Evolutionary conservation across 2,329 filamentous ascomycete species (phyloP).

Genomic region (Lecanicillium sp.): DNA sequence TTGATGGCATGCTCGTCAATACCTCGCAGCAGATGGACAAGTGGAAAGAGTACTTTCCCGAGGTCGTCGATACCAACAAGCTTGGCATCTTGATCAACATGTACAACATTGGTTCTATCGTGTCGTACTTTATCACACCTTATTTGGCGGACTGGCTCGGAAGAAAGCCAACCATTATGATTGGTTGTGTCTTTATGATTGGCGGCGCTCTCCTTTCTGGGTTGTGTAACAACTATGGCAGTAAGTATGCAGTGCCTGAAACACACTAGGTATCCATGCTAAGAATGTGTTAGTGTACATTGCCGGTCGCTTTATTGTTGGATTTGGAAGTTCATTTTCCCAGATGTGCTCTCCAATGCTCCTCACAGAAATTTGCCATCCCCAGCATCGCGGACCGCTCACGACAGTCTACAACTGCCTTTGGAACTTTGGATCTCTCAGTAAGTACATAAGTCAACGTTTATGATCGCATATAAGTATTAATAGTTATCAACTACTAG

Average conservation of each 20-base stretch:
- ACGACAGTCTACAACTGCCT: constrained; percentile 61
- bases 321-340: constrained; percentile 58
- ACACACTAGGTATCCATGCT: neutral
- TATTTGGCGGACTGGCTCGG: constrained; percentile 36
- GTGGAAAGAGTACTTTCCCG: constrained; percentile 43
- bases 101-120: constrained; percentile 42
- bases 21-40: constrained; percentile 48
- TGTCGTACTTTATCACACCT: constrained; percentile 37
- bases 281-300: constrained; percentile 24
- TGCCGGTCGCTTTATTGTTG: constrained; percentile 33
- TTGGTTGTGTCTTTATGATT: constrained; percentile 38
- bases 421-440: constrained; percentile 52
- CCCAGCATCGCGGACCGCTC: constrained; percentile 57
- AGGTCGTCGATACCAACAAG: constrained; percentile 27
- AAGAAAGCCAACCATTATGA: constrained; percentile 33
- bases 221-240: constrained; percentile 33
- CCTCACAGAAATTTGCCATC: constrained; percentile 58
- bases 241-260: constrained; percentile 19
- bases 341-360: constrained; percentile 57
- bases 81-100: constrained; percentile 42
- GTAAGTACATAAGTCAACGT: constrained; percentile 13
- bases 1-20: constrained; percentile 53
- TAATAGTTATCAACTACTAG: neutral
- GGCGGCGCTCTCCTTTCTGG: constrained; percentile 32
- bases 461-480: neutral